These are phyloP conservation scores for Cercospora sp. DNA, from an alignment of 2,329 filamentous ascomycete species.

Conservation along the genomic window DNA sequence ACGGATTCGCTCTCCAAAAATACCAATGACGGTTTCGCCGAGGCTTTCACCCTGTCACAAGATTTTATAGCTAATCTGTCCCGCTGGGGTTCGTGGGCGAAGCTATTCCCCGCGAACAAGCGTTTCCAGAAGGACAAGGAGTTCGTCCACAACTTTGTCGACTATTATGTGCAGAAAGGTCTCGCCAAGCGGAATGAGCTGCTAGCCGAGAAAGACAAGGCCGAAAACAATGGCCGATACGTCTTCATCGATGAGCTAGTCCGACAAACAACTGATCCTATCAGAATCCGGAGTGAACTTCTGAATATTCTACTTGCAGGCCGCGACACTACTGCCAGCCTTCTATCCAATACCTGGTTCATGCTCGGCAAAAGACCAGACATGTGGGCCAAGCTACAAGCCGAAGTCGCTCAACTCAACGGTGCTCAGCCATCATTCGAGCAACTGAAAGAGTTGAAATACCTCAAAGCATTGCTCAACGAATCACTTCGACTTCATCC, in stretches of 20 bases:
- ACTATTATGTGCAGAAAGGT: slow-evolving; percentile 51
- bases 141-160: slow-evolving; percentile 49
- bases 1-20: slow-evolving; percentile 33
- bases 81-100: slow-evolving; percentile 30
- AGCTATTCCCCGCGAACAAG: slow-evolving; percentile 33
- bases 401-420: slow-evolving; percentile 33
- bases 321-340: slow-evolving; percentile 56
- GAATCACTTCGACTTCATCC: slow-evolving; percentile 79
- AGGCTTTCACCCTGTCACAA: slow-evolving; percentile 37
- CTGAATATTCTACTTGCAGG: slow-evolving; percentile 56
- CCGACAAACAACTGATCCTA: slow-evolving; percentile 48
- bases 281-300: slow-evolving; percentile 51
- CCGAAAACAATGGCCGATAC: slow-evolving; percentile 42
- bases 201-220: slow-evolving; percentile 36
- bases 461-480: slow-evolving; percentile 63
- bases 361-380: slow-evolving; percentile 36
- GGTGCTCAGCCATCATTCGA: slow-evolving; percentile 45
- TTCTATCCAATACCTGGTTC: slow-evolving; percentile 51
- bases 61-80: slow-evolving; percentile 31
- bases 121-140: slow-evolving; percentile 44
- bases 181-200: slow-evolving; percentile 38
- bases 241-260: slow-evolving; percentile 53
- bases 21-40: slow-evolving; percentile 36
- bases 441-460: slow-evolving; percentile 40
- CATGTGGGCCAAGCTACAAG: slow-evolving; percentile 34